Percentiles rank a stretch among this genome's conserved stretches.
Conservation (phyloP, 768 basidiomycete species). For the Neoboletus brunneissimus region DNA sequence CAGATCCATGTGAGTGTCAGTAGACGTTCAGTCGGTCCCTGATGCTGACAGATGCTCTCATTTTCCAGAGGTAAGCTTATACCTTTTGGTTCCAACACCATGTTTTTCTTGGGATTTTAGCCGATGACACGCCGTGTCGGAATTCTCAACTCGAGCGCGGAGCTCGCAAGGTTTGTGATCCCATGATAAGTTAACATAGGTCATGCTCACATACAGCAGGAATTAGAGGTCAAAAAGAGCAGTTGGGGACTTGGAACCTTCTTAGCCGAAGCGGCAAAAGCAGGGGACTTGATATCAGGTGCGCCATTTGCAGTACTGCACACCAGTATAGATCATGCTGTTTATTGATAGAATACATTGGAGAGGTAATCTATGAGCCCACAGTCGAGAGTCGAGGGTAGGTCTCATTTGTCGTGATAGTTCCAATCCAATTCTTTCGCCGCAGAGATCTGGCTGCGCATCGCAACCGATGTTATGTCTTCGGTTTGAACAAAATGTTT, state of each 20-base stretch:
- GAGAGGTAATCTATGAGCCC: constrained; percentile 53
- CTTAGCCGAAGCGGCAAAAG: constrained; percentile 40
- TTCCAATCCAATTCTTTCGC: background rate
- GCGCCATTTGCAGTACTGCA: background rate
- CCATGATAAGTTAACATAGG: background rate
- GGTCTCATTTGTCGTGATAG: constrained; percentile 16
- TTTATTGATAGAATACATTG: constrained; percentile 54
- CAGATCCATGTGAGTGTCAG: constrained; percentile 41
- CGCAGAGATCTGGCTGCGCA: constrained; percentile 44
- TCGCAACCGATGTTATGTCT: constrained; percentile 59
- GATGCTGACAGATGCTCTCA: background rate
- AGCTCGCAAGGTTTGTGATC: constrained; percentile 39
- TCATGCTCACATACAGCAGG: constrained; percentile 28
- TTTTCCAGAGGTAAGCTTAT: constrained; percentile 24
- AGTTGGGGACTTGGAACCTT: constrained; percentile 56
- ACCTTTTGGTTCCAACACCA: background rate
- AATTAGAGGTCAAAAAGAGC: constrained; percentile 42
- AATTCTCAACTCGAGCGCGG: constrained; percentile 52
- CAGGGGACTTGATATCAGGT: constrained; percentile 50
- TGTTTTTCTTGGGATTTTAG: constrained; percentile 16
- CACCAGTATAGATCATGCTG: background rate
- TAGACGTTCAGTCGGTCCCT: background rate
- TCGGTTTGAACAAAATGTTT: constrained; percentile 45
- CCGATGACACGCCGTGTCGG: constrained; percentile 37
- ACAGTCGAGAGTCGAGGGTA: constrained; percentile 54